These are phyloP conservation scores for Malassezia brasiliensis DNA, from an alignment of 1,284 basidiomycete species.

Conservation along the genomic window DNA sequence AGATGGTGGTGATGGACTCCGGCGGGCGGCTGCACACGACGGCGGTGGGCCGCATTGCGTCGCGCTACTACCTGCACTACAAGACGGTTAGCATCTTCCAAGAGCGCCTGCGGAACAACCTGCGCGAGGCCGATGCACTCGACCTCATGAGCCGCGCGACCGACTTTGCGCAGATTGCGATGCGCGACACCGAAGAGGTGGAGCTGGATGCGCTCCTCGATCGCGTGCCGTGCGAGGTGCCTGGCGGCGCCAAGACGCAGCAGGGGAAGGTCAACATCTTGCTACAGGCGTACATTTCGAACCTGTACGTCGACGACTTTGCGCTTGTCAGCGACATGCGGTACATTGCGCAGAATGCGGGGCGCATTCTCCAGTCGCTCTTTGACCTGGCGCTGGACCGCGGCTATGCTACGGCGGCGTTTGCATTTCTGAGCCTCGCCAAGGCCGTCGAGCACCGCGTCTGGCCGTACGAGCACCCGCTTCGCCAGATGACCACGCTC, in stretches of 20 bases:
- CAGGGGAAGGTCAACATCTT: slow-evolving; percentile 92
- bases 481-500: slow-evolving; percentile 59
- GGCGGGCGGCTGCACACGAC: slow-evolving; percentile 63
- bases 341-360: slow-evolving; percentile 72
- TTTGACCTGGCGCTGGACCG: slow-evolving; percentile 86
- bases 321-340: slow-evolving; percentile 90
- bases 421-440: slow-evolving; percentile 77
- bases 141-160: slow-evolving; percentile 77
- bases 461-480: slow-evolving; percentile 92
- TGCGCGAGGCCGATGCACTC: slow-evolving; percentile 90
- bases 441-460: slow-evolving; percentile 64
- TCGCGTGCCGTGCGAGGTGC: slow-evolving; percentile 49
- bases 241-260: slow-evolving; percentile 68
- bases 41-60: slow-evolving; percentile 85
- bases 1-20: slow-evolving; percentile 74
- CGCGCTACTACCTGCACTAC: slow-evolving; percentile 87
- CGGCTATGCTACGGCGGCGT: slow-evolving; percentile 75
- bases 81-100: slow-evolving; percentile 84
- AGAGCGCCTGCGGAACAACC: slow-evolving; percentile 65
- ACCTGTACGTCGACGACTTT: slow-evolving; percentile 76
- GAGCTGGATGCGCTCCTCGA: slow-evolving; percentile 69
- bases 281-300: slow-evolving; percentile 81
- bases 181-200: slow-evolving; percentile 76
- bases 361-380: slow-evolving; percentile 82
- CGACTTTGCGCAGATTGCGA: slow-evolving; percentile 93